These are phyloP conservation scores for Komagataella phaffii DNA, from an alignment of 805 yeast species.

Conservation along the genomic window DNA sequence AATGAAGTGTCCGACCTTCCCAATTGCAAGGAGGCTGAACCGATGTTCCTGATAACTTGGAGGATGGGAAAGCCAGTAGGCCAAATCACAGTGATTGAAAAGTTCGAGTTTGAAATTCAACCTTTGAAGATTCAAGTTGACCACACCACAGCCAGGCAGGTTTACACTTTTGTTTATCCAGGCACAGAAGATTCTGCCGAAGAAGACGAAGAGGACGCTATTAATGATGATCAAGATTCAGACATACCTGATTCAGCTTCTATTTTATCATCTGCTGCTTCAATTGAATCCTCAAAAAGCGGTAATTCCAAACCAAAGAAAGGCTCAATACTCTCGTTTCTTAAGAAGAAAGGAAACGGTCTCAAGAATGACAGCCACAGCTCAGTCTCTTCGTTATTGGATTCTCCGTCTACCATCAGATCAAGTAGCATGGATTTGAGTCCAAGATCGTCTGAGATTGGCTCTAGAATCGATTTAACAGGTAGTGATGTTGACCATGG, in stretches of 20 bases:
- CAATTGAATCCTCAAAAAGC: not conserved
- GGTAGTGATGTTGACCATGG: not conserved
- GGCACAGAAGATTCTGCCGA: constrained; percentile 1
- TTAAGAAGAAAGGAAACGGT: not conserved
- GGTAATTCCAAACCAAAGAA: not conserved
- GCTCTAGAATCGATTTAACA: not conserved
- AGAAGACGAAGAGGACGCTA: not conserved
- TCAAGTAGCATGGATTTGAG: not conserved
- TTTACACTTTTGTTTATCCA: constrained; percentile 66
- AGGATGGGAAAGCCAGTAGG: constrained; percentile 51
- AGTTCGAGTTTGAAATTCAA: constrained; percentile 43
- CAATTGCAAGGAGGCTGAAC: constrained; percentile 57
- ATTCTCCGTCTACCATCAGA: not conserved
- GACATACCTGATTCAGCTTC: not conserved
- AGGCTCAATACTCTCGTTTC: not conserved
- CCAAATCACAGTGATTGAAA: constrained; percentile 71
- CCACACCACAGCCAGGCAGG: constrained; percentile 46
- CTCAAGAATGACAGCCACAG: not conserved
- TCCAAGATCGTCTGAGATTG: not conserved
- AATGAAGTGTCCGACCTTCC: not conserved
- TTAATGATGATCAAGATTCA: not conserved
- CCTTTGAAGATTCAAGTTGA: constrained; percentile 70
- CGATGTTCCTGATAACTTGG: constrained; percentile 13
- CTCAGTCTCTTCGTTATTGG: not conserved
- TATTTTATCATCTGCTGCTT: not conserved